Conservation (phyloP, 148 eudicot species). For the Heliosperma pusillum region DNA sequence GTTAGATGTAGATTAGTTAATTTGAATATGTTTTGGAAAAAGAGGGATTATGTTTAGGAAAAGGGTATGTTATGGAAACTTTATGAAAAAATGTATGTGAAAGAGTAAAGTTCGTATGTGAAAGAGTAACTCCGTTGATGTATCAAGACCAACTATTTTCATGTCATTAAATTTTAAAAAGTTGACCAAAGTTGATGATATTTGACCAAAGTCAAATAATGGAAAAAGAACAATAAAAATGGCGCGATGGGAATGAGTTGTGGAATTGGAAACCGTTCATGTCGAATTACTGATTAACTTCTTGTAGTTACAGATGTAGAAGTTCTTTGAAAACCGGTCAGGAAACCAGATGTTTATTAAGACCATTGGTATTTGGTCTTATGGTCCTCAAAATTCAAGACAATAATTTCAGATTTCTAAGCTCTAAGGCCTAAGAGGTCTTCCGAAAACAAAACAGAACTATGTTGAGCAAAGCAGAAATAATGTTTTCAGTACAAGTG, state of each 20-base stretch:
- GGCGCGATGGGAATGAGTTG: no score
- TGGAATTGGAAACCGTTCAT: background rate
- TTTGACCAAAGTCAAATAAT: background rate
- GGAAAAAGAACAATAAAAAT: no score
- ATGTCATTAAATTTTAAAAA: no score
- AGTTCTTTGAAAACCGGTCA: background rate
- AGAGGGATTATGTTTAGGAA: no score
- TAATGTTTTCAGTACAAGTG: background rate
- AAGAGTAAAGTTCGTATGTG: no score
- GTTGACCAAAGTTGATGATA: background rate
- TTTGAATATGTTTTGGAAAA: no score
- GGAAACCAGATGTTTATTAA: background rate
- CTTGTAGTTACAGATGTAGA: background rate
- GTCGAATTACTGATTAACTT: background rate
- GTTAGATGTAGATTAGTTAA: no score
- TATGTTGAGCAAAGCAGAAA: background rate
- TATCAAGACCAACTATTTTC: background rate
- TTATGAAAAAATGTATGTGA: no score
- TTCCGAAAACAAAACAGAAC: background rate
- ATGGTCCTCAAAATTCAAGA: background rate
- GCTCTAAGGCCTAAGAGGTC: background rate
- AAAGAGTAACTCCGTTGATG: no score
- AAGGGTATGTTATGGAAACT: no score
- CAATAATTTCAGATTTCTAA: background rate
- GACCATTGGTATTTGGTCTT: background rate